Conservation (phyloP, 805 yeast species). For the Alloascoidea africana region DNA sequence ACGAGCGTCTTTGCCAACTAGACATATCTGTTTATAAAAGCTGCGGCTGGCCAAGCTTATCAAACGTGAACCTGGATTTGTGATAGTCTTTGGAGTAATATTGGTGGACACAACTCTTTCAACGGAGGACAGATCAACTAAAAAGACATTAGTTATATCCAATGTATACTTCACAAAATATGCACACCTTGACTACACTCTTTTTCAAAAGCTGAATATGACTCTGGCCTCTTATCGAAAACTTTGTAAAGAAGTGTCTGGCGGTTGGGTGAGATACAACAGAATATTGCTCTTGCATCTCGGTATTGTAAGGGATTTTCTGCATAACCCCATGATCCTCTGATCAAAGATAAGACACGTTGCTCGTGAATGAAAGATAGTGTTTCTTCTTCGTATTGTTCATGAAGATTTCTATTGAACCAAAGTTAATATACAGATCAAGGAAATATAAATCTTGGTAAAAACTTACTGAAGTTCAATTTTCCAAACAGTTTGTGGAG, state of each 20-base stretch:
- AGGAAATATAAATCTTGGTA: no score
- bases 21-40: conserved; percentile 38
- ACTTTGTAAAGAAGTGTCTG: conserved; percentile 45
- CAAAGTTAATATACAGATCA: conserved; percentile 1
- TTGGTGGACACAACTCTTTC: conserved; percentile 32
- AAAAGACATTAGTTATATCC: no score
- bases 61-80: conserved; percentile 22
- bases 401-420: conserved; percentile 26
- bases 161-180: no score
- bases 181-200: conserved; percentile 11
- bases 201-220: conserved; percentile 34
- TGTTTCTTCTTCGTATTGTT: conserved; percentile 37
- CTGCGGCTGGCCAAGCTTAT: conserved; percentile 43
- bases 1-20: conserved; percentile 23
- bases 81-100: conserved; percentile 20
- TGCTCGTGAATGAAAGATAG: conserved; percentile 62
- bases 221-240: conserved; percentile 29
- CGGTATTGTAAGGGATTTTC: conserved; percentile 27
- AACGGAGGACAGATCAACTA: conserved; percentile 16
- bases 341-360: conserved; percentile 52
- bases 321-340: conserved; percentile 70
- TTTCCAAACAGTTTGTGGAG: conserved; percentile 28
- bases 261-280: conserved; percentile 54
- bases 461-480: conserved; percentile 23
- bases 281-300: conserved; percentile 30